Evolutionary conservation across 1,139 yeast species (phyloP).

Genomic region (Casaregolazyma lundiana): DNA sequence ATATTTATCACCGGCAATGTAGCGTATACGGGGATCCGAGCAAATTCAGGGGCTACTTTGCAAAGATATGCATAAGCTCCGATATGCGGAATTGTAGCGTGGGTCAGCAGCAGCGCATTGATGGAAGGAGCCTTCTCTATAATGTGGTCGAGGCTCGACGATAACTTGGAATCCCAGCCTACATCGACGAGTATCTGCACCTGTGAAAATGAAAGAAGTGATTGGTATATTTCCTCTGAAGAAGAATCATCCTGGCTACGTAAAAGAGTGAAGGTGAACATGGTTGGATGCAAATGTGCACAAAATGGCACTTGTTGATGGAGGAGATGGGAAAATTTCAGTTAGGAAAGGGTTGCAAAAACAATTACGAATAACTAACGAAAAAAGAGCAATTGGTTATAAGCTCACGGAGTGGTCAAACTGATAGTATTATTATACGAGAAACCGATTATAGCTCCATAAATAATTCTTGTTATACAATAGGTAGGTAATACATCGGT

Average conservation of each 20-base stretch:
- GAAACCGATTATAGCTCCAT: too few relatives aligned
- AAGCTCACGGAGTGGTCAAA: not conserved
- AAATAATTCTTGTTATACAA: too few relatives aligned
- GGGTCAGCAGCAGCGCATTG: constrained; percentile 69
- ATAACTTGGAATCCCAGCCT: constrained; percentile 37
- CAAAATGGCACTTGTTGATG: not conserved
- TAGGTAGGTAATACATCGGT: too few relatives aligned
- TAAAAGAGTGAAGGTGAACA: constrained; percentile 24
- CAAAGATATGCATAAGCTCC: constrained; percentile 77
- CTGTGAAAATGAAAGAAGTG: constrained; percentile 27
- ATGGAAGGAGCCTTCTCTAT: constrained; percentile 16
- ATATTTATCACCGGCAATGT: constrained; percentile 84
- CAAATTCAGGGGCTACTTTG: constrained; percentile 58
- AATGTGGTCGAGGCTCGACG: constrained; percentile 25
- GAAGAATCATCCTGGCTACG: constrained; percentile 5
- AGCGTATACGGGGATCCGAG: constrained; percentile 71
- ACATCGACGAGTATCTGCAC: constrained; percentile 34
- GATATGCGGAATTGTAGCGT: constrained; percentile 72
- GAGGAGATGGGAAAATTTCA: not conserved
- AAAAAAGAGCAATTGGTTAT: not conserved
- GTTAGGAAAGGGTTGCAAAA: too few relatives aligned
- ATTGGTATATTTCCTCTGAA: constrained; percentile 21
- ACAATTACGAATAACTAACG: too few relatives aligned
- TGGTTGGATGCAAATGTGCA: too few relatives aligned
- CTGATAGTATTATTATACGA: too few relatives aligned